Evolutionary conservation across 2,329 filamentous ascomycete species (phyloP), one percentile per base, ranked within the genome.

Genomic region (Fusarium oxysporum): DNA sequence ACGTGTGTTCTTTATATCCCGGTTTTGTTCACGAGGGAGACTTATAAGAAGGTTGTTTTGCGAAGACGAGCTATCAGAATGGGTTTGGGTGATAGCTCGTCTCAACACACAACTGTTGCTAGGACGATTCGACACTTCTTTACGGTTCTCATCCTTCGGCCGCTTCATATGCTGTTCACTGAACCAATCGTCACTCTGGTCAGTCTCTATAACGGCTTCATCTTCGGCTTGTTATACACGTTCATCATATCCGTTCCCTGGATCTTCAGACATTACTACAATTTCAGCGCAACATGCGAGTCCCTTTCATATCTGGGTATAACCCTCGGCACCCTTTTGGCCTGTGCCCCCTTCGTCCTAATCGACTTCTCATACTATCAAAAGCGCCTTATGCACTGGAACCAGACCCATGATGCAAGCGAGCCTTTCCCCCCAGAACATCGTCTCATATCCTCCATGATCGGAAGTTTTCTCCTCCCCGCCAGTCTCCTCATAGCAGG

Each of bases 361-460:
- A 70, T 72, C 30, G 70, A 73, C 21, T 62, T 72, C 5, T 62
- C 41, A 7, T 72, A 65, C 32, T 72, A 72, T 21, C 70, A 72
- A 41, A 70, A 70, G 11, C 70, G 60, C 0, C 70, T 72, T 6
- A 3, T 56, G 2, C 25, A 40, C 19, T 72, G 65, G 65, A 56
- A 37, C 3, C 51, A 45, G 32, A 37, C 55, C 1, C 65, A 72
- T 0, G 51, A 57, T 11, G 10, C 33, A 4, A 57, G 43, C 11
- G 51, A 60, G 0, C 51, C 69, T 1, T 13, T 72, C 0, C 51
- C 70, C 0, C 70, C 70, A 3, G 70, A 72, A 4, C 53, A 72
- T 4, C 70, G 70, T 2, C 70, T 72, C 2, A 38, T 72, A 6
- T 72, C 70, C 3, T 38, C 70, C 8, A 72, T 72, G 69, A 47